Base-by-base conservation (phyloP, 345 rosid genomes). In the Hevea brasiliensis region DNA sequence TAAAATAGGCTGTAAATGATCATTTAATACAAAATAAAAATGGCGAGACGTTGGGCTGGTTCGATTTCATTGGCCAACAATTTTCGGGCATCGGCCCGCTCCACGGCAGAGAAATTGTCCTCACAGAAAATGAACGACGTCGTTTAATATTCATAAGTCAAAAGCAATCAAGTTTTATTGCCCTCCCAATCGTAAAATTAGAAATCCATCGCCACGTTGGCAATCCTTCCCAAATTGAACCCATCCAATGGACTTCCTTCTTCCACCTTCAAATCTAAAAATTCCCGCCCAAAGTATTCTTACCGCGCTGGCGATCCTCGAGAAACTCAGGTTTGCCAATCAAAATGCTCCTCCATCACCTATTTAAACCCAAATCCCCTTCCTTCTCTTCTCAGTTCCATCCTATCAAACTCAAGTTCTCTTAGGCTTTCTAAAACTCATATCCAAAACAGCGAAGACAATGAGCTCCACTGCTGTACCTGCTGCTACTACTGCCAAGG, bases 281-380 rank as follows among this genome's bases (percentile, higher is more conserved):
- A 17, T 56, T 68, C 72, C 40, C 72, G 62, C 63, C 47, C 18
- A 23, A 3, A 47, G 3, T 1, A 0, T 4, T 12, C 32, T 45
- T 23, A 75, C 83, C 87, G 82, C 41, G 83, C 17, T 74, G 79
- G 72, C 81, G 2, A 85, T 87, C 89, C 83, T 56, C 58, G 71
- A 13, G 68, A 51, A 74, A 6, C 13, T 3, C 8, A 4, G 8
- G 1, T 11, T 0, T 17, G 58, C 86, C 85, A 87, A 80, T 82
- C 72, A 82, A 37, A 40, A 21, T 20, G 15, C 15, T 26, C 0
- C 27, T n/a, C 58, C 17, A 1, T 60, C n/a, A 10, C 17, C n/a
- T 61, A 60, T 71, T 23, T 71, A 71, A 60, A 20, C 42, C 0
- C 21, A 24, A 15, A 3, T 37, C 42, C 5, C 8, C 10, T 3